These are phyloP conservation scores for Castanea sativa DNA, from an alignment of 306 rosid species.

Conservation along the genomic window DNA sequence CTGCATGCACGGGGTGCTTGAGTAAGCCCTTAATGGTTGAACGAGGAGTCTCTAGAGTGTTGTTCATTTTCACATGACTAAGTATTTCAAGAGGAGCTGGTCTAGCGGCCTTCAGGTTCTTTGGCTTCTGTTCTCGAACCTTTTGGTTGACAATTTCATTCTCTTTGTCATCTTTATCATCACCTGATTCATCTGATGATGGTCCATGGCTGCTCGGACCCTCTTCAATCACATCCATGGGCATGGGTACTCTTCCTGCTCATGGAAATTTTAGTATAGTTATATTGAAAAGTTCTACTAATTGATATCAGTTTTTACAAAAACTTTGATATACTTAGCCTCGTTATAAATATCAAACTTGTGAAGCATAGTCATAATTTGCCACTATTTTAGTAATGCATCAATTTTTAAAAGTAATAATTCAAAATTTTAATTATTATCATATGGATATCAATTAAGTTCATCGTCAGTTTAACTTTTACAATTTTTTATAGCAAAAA, in stretches of 20 bases:
- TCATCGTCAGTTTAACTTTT: too few species aligned
- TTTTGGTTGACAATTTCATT: not conserved
- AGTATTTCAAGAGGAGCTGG: conserved; percentile 58
- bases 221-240: conserved; percentile 55
- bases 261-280: too few species aligned
- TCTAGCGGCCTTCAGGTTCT: not conserved
- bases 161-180: conserved; percentile 4
- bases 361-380: too few species aligned
- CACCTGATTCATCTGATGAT: conserved; percentile 12
- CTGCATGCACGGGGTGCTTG: conserved; percentile 34
- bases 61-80: conserved; percentile 45
- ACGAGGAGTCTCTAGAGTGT: conserved; percentile 51
- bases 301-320: too few species aligned
- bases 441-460: too few species aligned
- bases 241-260: conserved; percentile 38
- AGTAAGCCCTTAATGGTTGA: conserved; percentile 58
- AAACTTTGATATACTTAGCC: too few species aligned
- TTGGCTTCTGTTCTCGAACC: conserved; percentile 16
- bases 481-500: too few species aligned
- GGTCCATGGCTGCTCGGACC: conserved; percentile 23
- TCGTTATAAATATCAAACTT: too few species aligned
- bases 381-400: too few species aligned
- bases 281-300: too few species aligned
- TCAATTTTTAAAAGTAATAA: too few species aligned
- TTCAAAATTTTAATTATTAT: too few species aligned